Conservation (phyloP, 2,329 filamentous ascomycete genomes). For the Ambrosiella xylebori region DNA sequence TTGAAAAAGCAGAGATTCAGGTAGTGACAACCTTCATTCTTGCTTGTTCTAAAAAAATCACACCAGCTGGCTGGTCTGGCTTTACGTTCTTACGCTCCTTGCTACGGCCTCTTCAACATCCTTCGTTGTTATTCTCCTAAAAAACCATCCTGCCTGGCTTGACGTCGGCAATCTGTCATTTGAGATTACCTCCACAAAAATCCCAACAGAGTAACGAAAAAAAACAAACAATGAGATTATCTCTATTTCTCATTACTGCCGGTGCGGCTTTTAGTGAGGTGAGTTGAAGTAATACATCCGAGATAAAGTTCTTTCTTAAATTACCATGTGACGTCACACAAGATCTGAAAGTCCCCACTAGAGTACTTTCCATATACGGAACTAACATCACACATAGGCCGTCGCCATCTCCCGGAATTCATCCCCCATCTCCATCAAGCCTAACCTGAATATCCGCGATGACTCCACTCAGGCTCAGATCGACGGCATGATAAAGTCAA, state of each 20-base stretch:
- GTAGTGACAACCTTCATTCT: background rate
- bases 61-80: conserved; percentile 10
- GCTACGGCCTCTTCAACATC: conserved; percentile 13
- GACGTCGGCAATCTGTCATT: conserved; percentile 3
- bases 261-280: conserved; percentile 6
- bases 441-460: background rate
- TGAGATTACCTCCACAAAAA: background rate
- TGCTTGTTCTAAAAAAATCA: background rate
- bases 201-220: background rate
- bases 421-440: background rate
- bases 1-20: background rate
- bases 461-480: background rate
- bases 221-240: conserved; percentile 3
- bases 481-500: background rate
- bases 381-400: background rate
- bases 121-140: conserved; percentile 3
- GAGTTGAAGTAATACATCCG: background rate
- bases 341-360: too few relatives aligned
- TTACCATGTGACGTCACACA: too few relatives aligned
- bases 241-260: conserved; percentile 6
- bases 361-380: background rate
- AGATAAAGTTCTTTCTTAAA: too few relatives aligned
- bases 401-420: background rate
- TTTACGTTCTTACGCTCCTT: conserved; percentile 12
- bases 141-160: background rate